Evolutionary conservation across 805 yeast species (phyloP), one percentile per base, ranked within the genome.

Genomic region (Metschnikowia baotianmanensis): DNA sequence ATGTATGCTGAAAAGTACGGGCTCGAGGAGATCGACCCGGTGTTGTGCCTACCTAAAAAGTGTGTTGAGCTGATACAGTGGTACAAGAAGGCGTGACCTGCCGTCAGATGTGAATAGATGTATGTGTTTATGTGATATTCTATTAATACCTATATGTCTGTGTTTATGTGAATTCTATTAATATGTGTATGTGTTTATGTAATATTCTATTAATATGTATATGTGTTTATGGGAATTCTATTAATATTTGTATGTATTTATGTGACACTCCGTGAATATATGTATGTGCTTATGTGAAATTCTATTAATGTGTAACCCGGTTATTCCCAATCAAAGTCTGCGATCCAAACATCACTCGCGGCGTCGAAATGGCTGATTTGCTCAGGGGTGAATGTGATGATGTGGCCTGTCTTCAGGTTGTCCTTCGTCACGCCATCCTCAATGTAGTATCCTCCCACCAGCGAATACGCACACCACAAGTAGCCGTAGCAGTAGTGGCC

Each of bases 41-140:
- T 82, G 4, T 90, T 87, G 60, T 91, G 98, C 56, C 72, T 93
- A 72, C 96, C 97, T 3, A 50, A 43, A n/a, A 50, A 55, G 3
- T 59, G 73, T 2, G 69, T 80, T 5, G 47, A 57, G 23, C 58
- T 57, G 23, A 52, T 68, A 26, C 51, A 24, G 10, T 28, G 42
- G 15, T 48, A 19, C 34, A 46, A 42, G 28, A 31, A 29, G 22
- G 20, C 27, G 9, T 23, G 25, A 7, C 13, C n/a, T 7, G 20
- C 16, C n/a, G 30, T n/a, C n/a, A n/a, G n/a, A n/a, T n/a, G n/a
- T n/a, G n/a, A n/a, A n/a, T n/a, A n/a, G n/a, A n/a, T n/a, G n/a
- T 3, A n/a, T n/a, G n/a, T n/a, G 25, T 23, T 10, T 23, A 23
- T 23, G 9, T 10, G 9, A 12, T 23, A 23, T 23, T 23, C 28